These are phyloP conservation scores for Saussurea involucrata DNA, from an alignment of 129 eudicot genomes.

Conservation along the genomic window DNA sequence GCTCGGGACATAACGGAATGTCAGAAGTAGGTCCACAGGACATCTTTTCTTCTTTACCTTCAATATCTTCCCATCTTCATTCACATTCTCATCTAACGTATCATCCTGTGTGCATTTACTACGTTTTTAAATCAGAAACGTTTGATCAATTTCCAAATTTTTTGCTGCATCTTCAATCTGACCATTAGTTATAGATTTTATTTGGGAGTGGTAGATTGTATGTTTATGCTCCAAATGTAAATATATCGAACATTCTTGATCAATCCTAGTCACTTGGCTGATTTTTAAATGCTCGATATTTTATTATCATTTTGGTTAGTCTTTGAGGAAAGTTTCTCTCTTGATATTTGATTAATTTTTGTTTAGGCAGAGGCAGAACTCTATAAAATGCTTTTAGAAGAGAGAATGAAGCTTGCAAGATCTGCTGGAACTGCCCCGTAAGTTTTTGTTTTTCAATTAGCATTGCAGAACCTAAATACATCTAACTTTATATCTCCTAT, in stretches of 20 bases:
- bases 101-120: not conserved
- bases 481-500: not conserved
- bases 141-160: not conserved
- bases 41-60: not conserved
- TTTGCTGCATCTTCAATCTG: not conserved
- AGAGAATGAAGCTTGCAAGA: slow-evolving; percentile 86
- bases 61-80: not conserved
- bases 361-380: slow-evolving; percentile 70
- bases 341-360: slow-evolving; percentile 5
- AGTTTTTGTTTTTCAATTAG: slow-evolving; percentile 26
- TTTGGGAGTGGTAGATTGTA: not conserved
- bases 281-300: not conserved
- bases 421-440: slow-evolving; percentile 93
- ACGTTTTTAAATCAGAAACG: not conserved
- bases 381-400: slow-evolving; percentile 68
- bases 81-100: not conserved
- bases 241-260: not conserved
- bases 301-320: slow-evolving; percentile 8
- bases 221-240: not conserved
- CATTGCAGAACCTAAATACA: not conserved
- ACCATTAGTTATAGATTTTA: not conserved
- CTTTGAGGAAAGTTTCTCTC: slow-evolving; percentile 1
- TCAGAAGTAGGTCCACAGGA: slow-evolving; percentile 49
- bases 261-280: not conserved
- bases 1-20: slow-evolving; percentile 42